Evolutionary conservation across 2,329 filamentous ascomycete genomes (phyloP).

Genomic region (Septoria linicola): DNA sequence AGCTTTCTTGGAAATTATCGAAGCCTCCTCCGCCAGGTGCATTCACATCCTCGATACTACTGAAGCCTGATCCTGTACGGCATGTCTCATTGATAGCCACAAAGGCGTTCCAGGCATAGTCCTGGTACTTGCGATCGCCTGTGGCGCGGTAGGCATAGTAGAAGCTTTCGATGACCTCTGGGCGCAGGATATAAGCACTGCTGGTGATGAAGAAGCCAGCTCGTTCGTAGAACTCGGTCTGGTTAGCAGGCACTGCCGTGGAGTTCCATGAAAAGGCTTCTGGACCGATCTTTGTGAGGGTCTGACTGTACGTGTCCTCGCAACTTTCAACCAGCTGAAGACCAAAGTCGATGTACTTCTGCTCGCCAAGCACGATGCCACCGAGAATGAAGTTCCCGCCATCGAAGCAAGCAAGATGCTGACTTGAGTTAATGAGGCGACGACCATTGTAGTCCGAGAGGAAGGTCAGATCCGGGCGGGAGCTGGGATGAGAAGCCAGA

Average conservation of each 20-base stretch:
- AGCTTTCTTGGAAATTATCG: conserved; percentile 76
- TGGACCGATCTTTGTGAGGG: conserved; percentile 72
- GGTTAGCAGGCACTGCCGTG: conserved; percentile 36
- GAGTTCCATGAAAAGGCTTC: conserved; percentile 54
- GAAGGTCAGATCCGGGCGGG: conserved; percentile 71
- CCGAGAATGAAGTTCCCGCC: conserved; percentile 87
- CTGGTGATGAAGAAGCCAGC: conserved; percentile 67
- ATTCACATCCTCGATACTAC: conserved; percentile 21
- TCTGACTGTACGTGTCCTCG: conserved; percentile 68
- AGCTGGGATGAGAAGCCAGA: conserved; percentile 66
- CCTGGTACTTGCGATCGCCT: conserved; percentile 24
- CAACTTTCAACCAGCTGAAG: conserved; percentile 71
- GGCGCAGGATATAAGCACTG: conserved; percentile 64
- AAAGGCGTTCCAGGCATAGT: conserved; percentile 25
- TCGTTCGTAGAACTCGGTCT: conserved; percentile 61
- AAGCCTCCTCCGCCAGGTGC: conserved; percentile 44
- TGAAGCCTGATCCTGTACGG: conserved; percentile 22
- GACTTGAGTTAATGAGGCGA: conserved; percentile 40
- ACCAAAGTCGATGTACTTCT: conserved; percentile 72
- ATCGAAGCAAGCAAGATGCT: conserved; percentile 72
- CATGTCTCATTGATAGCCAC: conserved; percentile 23
- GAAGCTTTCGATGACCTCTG: conserved; percentile 28
- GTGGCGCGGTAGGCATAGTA: conserved; percentile 29
- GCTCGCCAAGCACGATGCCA: conserved; percentile 64
- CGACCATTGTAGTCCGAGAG: conserved; percentile 57